Conservation (phyloP, 768 basidiomycete genomes). For the Leucocoprinus sp. region DNA sequence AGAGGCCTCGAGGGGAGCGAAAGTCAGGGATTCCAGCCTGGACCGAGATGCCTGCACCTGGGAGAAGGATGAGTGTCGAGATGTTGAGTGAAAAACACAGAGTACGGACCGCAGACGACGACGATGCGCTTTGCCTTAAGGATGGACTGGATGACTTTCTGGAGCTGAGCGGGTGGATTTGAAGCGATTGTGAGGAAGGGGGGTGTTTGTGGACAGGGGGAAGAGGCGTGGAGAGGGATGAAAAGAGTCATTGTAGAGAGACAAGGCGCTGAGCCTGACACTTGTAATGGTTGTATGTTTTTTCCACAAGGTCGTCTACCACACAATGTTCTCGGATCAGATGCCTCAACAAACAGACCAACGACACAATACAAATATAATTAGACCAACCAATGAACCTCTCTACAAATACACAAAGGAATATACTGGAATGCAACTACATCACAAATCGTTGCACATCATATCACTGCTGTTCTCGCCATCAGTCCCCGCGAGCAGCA, state of each 20-base stretch:
- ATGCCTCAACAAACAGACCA: too few relatives aligned
- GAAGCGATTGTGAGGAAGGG: constrained; percentile 45
- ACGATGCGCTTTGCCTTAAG: constrained; percentile 76
- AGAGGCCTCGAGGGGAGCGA: constrained; percentile 72
- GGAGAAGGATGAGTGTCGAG: constrained; percentile 3
- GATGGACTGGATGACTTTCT: constrained; percentile 54
- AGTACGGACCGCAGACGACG: constrained; percentile 71
- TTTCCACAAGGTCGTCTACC: too few relatives aligned
- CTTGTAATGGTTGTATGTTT: too few relatives aligned
- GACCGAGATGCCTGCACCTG: constrained; percentile 86
- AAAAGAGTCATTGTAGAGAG: constrained; percentile 48
- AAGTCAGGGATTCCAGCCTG: constrained; percentile 89
- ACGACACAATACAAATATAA: background rate
- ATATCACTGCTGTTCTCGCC: constrained; percentile 34
- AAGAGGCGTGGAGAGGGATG: constrained; percentile 46
- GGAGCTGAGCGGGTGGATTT: constrained; percentile 39
- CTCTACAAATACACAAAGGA: background rate
- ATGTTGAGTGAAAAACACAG: constrained; percentile 9
- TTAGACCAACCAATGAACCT: background rate
- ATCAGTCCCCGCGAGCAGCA: constrained; percentile 33
- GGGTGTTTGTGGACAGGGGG: constrained; percentile 41
- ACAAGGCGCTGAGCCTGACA: too few relatives aligned
- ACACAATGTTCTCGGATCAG: too few relatives aligned
- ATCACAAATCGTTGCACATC: constrained; percentile 20
- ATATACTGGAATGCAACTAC: too few relatives aligned